Conservation (phyloP, 805 yeast genomes). For the Candida ascalaphidarum region DNA sequence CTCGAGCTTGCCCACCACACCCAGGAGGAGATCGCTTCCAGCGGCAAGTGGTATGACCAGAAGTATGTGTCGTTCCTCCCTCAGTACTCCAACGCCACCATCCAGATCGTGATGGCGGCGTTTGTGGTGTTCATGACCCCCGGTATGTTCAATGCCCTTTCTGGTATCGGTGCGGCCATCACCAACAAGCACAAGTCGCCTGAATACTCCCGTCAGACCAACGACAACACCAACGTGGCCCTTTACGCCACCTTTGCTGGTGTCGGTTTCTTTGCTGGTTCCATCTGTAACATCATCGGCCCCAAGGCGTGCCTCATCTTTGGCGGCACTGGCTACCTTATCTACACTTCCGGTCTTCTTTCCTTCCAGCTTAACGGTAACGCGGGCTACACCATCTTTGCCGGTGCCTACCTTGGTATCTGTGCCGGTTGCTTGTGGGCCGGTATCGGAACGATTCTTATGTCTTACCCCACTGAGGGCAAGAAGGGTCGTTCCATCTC, state of each 20-base stretch:
- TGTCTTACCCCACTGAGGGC: slow-evolving; percentile 49
- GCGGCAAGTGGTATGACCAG: slow-evolving; percentile 35
- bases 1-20: slow-evolving; percentile 15
- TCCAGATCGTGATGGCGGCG: slow-evolving; percentile 38
- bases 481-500: slow-evolving; percentile 46
- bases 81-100: slow-evolving; percentile 28
- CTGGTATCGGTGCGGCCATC: slow-evolving; percentile 44
- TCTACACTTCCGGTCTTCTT: slow-evolving; percentile 45
- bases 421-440: slow-evolving; percentile 53
- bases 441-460: slow-evolving; percentile 48
- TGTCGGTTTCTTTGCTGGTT: slow-evolving; percentile 51
- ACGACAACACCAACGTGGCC: slow-evolving; percentile 44
- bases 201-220: no score
- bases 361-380: slow-evolving; percentile 38
- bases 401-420: slow-evolving; percentile 50
- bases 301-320: slow-evolving; percentile 33
- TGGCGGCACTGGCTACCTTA: slow-evolving; percentile 49
- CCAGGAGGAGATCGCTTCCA: slow-evolving; percentile 19
- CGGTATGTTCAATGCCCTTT: slow-evolving; percentile 44
- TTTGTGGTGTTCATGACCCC: slow-evolving; percentile 43
- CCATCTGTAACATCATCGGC: slow-evolving; percentile 44
- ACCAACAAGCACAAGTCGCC: slow-evolving; percentile 24
- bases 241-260: slow-evolving; percentile 47
- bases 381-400: slow-evolving; percentile 43
- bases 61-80: slow-evolving; percentile 17